Conservation (phyloP, 306 rosid species). For the Alnus rubra region DNA sequence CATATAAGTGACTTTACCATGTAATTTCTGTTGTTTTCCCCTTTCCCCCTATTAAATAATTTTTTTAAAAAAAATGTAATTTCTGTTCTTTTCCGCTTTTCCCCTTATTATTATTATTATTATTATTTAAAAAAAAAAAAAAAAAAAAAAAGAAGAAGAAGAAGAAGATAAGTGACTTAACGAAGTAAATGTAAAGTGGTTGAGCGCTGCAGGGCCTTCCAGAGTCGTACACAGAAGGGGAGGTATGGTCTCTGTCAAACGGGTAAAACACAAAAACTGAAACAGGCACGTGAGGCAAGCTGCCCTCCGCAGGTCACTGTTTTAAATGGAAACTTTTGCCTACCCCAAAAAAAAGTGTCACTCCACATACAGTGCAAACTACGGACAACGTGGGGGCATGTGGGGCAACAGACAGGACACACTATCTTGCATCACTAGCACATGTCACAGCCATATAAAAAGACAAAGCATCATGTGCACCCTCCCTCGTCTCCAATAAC, state of each 20-base stretch:
- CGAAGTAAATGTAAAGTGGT: not conserved
- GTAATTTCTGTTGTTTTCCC: no score
- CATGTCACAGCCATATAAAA: not conserved
- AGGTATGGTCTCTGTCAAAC: not conserved
- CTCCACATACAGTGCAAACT: not conserved
- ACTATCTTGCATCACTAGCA: slow-evolving; percentile 4
- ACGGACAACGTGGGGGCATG: not conserved
- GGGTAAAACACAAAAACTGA: not conserved
- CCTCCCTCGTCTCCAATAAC: not conserved
- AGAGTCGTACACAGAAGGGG: not conserved
- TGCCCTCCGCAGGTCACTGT: not conserved
- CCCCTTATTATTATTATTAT: no score
- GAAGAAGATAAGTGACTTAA: no score
- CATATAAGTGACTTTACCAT: no score
- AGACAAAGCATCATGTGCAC: not conserved
- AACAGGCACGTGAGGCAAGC: not conserved
- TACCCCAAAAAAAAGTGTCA: no score
- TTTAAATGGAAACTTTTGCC: not conserved
- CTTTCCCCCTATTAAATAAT: no score
- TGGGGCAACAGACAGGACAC: not conserved
- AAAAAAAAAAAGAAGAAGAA: no score
- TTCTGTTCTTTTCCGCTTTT: no score
- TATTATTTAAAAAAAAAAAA: no score
- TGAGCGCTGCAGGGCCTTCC: not conserved
- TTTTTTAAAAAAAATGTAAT: no score